Base-by-base conservation (phyloP, 2,329 filamentous ascomycete species). In the Colletotrichum sp. region DNA sequence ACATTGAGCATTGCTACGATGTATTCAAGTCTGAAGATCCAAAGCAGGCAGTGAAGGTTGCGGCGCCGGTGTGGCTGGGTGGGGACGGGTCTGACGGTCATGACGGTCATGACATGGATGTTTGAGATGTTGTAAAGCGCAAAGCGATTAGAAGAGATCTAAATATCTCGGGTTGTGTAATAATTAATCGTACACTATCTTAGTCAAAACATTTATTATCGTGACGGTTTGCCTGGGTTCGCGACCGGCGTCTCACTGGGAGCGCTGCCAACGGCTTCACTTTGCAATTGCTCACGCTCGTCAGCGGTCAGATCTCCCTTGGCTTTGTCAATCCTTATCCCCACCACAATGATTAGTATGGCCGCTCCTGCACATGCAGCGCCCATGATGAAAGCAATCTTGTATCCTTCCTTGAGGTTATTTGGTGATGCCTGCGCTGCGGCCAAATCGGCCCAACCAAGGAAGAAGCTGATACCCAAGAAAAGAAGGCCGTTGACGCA, bases 401-500 rank as follows among this genome's bases (percentile, higher is more conserved):
- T 89, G 80, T 93, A 94, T 72, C 92, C 93, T 71, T 86, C 78
- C 59, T 84, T 84, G 36, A 85, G 69, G 83, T 84, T 19, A 88
- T 89, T 44, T 88, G 87, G 0, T 90, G 88, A 5, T 52, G n/a
- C n/a, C n/a, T 52, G 44, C 11, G 44, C 44, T 52, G 91, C 86
- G 13, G 87, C 87, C 15, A 96, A 88, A 81, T 96, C 94, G 1
- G 90, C 92, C 68, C 95, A 89, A 0, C 93, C 93, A 6, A 96
- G 87, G 84, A 92, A 92, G 63, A 96, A 88, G 1, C 93, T 93
- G 80, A 95, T 93, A 8, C 93, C 93, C 8, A 96, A 86, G 80
- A 95, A 94, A 30, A 95, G 82, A 3, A 95, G 84, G 63, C 90
- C 92, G 83, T 94, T 95, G 80, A 94, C 92, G 59, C 95, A 82